Conservation (phyloP, 345 rosid species). For the Murraya paniculata region DNA sequence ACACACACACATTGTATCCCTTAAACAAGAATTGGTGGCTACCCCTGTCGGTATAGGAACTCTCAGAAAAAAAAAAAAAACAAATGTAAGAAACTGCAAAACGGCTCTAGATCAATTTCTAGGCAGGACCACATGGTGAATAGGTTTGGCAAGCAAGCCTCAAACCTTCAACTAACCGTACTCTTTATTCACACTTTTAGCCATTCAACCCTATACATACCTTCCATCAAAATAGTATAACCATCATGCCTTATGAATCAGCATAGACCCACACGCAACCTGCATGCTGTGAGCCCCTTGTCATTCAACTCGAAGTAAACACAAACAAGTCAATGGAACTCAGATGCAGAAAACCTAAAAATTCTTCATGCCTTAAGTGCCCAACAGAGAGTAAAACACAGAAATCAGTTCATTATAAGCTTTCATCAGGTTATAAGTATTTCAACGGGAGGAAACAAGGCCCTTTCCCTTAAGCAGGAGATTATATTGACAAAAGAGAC, state of each 20-base stretch:
- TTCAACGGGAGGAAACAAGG: neutral
- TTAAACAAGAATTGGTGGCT: neutral
- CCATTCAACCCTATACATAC: neutral
- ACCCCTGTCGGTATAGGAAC: neutral
- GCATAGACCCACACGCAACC: neutral
- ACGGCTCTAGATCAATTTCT: neutral
- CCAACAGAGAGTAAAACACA: neutral
- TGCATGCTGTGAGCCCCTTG: neutral
- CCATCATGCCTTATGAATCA: neutral
- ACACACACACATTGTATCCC: no score
- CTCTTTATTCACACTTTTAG: neutral
- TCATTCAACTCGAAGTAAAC: neutral
- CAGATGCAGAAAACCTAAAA: neutral
- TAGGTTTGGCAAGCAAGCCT: neutral
- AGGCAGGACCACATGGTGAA: neutral
- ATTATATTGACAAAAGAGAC: neutral
- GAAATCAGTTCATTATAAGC: neutral
- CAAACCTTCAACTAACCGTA: neutral
- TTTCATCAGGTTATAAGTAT: slow-evolving; percentile 5
- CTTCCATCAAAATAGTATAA: neutral
- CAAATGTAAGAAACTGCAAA: neutral
- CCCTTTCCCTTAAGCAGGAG: neutral
- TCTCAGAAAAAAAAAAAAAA: no score
- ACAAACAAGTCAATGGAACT: neutral
- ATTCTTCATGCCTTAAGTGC: neutral